Percentiles rank a stretch among this genome's conserved stretches.
phyloP scores from a whole-genome alignment of 768 basidiomycete genomes.

The Amanita inopinata region DNA sequence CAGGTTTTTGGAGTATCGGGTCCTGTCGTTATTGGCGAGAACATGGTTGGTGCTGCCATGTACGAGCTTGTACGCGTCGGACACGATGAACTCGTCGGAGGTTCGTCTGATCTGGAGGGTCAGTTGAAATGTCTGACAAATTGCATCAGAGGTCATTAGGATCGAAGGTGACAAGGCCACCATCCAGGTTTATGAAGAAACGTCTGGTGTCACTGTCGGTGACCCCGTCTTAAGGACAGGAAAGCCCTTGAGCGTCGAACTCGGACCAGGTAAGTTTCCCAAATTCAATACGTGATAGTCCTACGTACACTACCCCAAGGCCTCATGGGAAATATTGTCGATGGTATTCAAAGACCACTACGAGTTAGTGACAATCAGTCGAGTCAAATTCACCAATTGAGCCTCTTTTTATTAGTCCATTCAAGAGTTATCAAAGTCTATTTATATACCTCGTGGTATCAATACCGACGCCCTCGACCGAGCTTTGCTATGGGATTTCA shows the following conservation, averaged over 20 bases:
- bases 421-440: conserved; percentile 95
- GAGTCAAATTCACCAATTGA: conserved; percentile 7
- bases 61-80: conserved; percentile 97
- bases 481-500: conserved; percentile 89
- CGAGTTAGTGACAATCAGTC: conserved; percentile 41
- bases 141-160: conserved; percentile 82
- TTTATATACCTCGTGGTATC: conserved; percentile 98
- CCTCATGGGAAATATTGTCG: conserved; percentile 98
- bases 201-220: conserved; percentile 96
- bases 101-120: conserved; percentile 30
- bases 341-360: conserved; percentile 91
- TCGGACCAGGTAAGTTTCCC: conserved; percentile 77
- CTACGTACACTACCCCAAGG: conserved; percentile 34
- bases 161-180: conserved; percentile 98
- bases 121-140: conserved; percentile 9
- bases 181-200: conserved; percentile 99
- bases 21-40: conserved; percentile 94
- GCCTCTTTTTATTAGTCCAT: conserved; percentile 47
- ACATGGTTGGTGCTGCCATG: conserved; percentile 95
- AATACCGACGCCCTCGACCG: conserved; percentile 94
- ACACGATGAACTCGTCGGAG: conserved; percentile 96
- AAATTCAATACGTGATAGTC: background rate
- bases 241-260: conserved; percentile 94
- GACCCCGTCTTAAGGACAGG: conserved; percentile 97
- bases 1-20: conserved; percentile 94